Conservation (phyloP, 305 asterid genomes). For the Fraxinus velutina region DNA sequence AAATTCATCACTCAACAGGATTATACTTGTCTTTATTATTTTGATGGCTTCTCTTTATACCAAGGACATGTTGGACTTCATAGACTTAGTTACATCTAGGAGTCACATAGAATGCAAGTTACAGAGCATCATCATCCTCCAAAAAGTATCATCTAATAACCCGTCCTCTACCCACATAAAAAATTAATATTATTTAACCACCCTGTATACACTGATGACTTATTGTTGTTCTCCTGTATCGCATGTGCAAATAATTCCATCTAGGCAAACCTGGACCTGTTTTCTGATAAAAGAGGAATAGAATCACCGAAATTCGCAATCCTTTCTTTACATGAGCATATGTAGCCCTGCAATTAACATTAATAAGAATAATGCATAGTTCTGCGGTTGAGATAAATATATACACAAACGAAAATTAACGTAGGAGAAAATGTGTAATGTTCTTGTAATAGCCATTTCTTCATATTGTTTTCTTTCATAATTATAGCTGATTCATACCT, state of each 20-base stretch:
- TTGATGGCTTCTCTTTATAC: background rate
- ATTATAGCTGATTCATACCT: constrained; percentile 27
- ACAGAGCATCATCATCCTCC: background rate
- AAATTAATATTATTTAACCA: background rate
- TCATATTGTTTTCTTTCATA: background rate
- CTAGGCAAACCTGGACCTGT: background rate
- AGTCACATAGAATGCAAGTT: background rate
- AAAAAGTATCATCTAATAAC: background rate
- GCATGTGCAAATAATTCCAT: background rate
- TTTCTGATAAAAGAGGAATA: background rate
- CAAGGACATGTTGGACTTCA: background rate
- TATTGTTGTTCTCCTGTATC: background rate
- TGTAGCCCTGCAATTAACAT: background rate
- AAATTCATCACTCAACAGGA: background rate
- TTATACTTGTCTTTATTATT: background rate
- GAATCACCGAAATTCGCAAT: background rate
- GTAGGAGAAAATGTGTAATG: background rate
- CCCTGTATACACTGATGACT: background rate
- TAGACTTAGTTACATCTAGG: background rate
- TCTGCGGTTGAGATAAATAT: background rate
- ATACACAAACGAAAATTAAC: background rate
- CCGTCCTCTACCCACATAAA: background rate
- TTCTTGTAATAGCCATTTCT: background rate
- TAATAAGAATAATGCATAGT: background rate
- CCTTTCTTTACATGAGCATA: background rate